phyloP scores from a whole-genome alignment of 1,139 yeast genomes.

The Ogataea hybrid region DNA sequence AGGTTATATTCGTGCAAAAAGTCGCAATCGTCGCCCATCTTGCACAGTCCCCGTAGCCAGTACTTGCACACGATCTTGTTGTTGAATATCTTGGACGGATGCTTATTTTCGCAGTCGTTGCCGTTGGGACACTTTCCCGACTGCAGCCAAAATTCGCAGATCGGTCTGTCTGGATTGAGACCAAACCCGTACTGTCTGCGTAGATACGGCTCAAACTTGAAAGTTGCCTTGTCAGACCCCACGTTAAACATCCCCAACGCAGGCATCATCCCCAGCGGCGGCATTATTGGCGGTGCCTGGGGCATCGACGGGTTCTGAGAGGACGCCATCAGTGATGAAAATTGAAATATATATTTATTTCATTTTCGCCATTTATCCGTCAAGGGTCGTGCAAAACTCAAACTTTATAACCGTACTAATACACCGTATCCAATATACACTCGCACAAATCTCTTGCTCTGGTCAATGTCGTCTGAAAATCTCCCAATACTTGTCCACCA shows the following conservation, averaged over 20 bases:
- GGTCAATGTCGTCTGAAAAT: slow-evolving; percentile 13
- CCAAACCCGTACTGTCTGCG: slow-evolving; percentile 80
- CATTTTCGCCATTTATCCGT: slow-evolving; percentile 1
- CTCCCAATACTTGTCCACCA: slow-evolving; percentile 29
- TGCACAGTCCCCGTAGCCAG: slow-evolving; percentile 96
- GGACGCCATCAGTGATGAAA: slow-evolving; percentile 12
- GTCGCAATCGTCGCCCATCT: slow-evolving; percentile 96
- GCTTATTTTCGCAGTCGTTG: slow-evolving; percentile 80
- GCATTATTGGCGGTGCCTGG: slow-evolving; percentile 10
- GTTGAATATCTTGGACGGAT: slow-evolving; percentile 75
- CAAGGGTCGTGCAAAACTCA: slow-evolving; percentile 7
- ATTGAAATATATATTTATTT: neutral
- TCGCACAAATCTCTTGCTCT: neutral
- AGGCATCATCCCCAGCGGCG: slow-evolving; percentile 15
- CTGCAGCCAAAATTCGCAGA: slow-evolving; percentile 71
- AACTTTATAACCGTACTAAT: neutral
- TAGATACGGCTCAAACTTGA: slow-evolving; percentile 83
- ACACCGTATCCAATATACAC: neutral
- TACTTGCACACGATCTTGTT: slow-evolving; percentile 95
- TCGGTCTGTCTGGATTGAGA: slow-evolving; percentile 85
- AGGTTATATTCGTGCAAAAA: slow-evolving; percentile 92
- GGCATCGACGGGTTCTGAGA: slow-evolving; percentile 19
- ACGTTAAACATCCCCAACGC: slow-evolving; percentile 12
- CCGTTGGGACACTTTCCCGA: slow-evolving; percentile 82
- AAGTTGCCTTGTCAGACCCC: slow-evolving; percentile 32